A percentile compares a stretch with the other conserved stretches of the same genome.
Evolutionary conservation across 371 early-diverging fungal genomes (phyloP).

Genomic region (Chytridium lagenaria): DNA sequence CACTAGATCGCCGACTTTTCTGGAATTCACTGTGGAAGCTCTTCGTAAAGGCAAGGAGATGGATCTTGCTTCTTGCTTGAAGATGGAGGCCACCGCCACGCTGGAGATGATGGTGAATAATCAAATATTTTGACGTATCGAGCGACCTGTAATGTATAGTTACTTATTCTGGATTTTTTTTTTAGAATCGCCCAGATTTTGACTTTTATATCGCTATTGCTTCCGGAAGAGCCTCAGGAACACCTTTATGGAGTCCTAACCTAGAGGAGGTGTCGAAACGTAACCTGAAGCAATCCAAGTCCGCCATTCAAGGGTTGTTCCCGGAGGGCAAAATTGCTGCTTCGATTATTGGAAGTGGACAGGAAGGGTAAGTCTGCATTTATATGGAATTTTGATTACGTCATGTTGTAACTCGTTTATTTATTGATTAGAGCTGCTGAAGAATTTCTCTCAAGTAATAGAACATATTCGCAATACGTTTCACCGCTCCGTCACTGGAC

Average conservation of each 20-base stretch:
- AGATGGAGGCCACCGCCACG: not conserved
- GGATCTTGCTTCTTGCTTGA: not conserved
- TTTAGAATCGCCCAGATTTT: conserved; percentile 2
- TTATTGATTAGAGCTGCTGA: not conserved
- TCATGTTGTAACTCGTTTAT: too few species aligned
- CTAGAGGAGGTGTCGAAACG: not conserved
- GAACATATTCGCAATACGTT: conserved; percentile 22
- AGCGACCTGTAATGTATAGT: not conserved
- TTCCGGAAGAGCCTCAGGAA: not conserved
- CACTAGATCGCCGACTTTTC: not conserved
- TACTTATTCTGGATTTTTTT: not conserved
- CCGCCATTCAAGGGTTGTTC: not conserved
- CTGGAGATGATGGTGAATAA: conserved; percentile 5
- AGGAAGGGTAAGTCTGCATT: too few species aligned
- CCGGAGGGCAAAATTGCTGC: too few species aligned
- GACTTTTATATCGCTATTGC: not conserved
- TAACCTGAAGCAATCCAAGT: not conserved
- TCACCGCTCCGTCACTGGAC: conserved; percentile 28
- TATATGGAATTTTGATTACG: too few species aligned
- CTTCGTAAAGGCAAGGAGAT: not conserved
- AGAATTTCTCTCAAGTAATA: not conserved
- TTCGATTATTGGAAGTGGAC: too few species aligned
- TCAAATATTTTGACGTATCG: too few species aligned
- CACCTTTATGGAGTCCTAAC: not conserved
- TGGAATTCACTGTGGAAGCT: conserved; percentile 25